Evolutionary conservation across 208 protist species (phyloP), one percentile per base, ranked within the genome.

Genomic region (Leishmania braziliensis): DNA sequence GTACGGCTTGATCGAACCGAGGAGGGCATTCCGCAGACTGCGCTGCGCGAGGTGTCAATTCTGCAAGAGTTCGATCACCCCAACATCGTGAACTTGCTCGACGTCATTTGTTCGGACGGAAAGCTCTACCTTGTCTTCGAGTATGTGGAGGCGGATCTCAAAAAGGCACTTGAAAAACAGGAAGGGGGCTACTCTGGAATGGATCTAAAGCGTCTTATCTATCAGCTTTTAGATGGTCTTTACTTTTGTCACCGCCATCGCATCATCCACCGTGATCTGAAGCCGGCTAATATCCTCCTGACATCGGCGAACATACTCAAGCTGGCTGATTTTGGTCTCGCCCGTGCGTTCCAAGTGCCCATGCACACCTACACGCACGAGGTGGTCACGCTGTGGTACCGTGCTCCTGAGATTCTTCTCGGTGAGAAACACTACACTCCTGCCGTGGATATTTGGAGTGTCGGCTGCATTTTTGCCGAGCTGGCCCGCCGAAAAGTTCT

Each of bases 371-470:
- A 99, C 88, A 99, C 99, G 2, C 99, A 99, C 88, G 99, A 99
- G 87, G 99, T 99, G 46, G 99, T 99, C 20, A 99, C 99, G 20
- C 93, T 99, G 48, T 99, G 99, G 99, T 99, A 99, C 89, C 90
- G 99, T 70, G 99, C 99, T 0, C 99, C 99, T 39, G 99, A 99
- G 88, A 99, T 99, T 70, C 93, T 99, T 12, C 92, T 99, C 33
- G 99, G 99, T 10, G 97, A 98, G 75, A 98, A 97, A 78, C 97
- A 99, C 81, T 99, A 99, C 92, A 98, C 97, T 1, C 99, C 99
- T 3, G 95, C 99, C 1, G 98, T 99, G 14, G 99, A 99, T 92
- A 99, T 99, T 60, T 99, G 99, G 99, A 99, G 97, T 75, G 96
- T 99, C 66, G 99, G 99, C 53, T 99, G 99, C 90, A 99, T 99